Conservation (phyloP, 2,329 filamentous ascomycete species). For the Beauveria scarabaeidicola region DNA sequence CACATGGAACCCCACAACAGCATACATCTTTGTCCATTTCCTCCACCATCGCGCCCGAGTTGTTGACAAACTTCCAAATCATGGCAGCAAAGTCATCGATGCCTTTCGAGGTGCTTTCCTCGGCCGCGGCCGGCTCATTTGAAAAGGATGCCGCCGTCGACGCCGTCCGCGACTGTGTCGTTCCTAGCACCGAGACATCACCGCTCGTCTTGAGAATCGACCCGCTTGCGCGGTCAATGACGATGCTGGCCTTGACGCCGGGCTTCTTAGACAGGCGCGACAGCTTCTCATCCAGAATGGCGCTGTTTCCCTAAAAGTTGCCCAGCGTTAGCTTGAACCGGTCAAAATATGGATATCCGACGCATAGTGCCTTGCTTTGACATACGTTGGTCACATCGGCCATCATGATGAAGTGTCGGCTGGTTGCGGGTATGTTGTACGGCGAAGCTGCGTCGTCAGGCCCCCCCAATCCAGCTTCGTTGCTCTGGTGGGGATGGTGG, state of each 20-base stretch:
- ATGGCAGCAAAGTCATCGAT: slow-evolving; percentile 66
- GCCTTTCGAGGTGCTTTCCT: slow-evolving; percentile 45
- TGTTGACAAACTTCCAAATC: slow-evolving; percentile 68
- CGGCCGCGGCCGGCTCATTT: slow-evolving; percentile 33
- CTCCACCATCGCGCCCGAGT: slow-evolving; percentile 59
- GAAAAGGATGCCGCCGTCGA: slow-evolving; percentile 36
- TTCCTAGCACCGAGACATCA: slow-evolving; percentile 49
- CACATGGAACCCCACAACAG: not conserved
- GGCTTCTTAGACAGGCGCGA: slow-evolving; percentile 67
- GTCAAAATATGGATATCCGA: not conserved
- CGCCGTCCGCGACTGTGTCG: slow-evolving; percentile 27
- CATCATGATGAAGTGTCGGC: slow-evolving; percentile 14
- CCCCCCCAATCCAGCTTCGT: not conserved
- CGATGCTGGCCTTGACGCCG: slow-evolving; percentile 69
- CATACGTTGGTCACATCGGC: slow-evolving; percentile 19
- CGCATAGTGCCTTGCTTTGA: not conserved
- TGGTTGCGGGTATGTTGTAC: not conserved
- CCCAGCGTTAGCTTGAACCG: not conserved
- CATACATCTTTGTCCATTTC: slow-evolving; percentile 62
- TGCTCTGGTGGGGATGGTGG: slow-evolving; percentile 10
- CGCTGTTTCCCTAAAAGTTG: slow-evolving; percentile 38
- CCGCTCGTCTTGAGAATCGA: slow-evolving; percentile 69
- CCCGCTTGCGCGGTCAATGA: slow-evolving; percentile 63
- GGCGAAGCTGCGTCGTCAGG: not conserved
- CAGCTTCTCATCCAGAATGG: slow-evolving; percentile 57